phyloP scores from a whole-genome alignment of 2,329 filamentous ascomycete species.

The Claviceps africana region DNA sequence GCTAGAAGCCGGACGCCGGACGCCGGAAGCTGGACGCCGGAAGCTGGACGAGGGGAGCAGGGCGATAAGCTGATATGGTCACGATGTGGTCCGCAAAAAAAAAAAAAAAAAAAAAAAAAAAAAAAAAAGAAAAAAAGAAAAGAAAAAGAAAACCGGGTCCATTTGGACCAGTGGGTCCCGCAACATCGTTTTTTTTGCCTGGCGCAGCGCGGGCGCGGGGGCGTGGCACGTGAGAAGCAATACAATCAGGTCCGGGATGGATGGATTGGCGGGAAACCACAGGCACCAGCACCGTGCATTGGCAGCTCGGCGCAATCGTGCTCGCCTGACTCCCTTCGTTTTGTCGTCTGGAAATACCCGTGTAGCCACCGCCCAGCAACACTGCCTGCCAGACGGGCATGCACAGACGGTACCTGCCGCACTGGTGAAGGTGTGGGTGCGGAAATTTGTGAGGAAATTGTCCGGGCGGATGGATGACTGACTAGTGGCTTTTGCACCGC shows the following conservation, averaged over 20 bases:
- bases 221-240: background rate
- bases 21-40: background rate
- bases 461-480: background rate
- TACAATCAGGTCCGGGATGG: no score
- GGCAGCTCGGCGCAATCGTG: no score
- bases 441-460: background rate
- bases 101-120: no score
- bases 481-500: background rate
- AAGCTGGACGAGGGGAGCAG: background rate
- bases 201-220: background rate
- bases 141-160: background rate
- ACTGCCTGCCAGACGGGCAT: no score
- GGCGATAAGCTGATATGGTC: slow-evolving; percentile 1
- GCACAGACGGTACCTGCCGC: no score
- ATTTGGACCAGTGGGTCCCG: background rate
- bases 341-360: no score
- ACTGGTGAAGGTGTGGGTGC: background rate
- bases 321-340: no score
- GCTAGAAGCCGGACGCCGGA: background rate
- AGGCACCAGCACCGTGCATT: no score
- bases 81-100: no score
- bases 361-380: no score
- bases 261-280: no score
- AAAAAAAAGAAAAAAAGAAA: background rate
- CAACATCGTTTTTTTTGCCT: slow-evolving; percentile 3